Evolutionary conservation across 768 basidiomycete species (phyloP).

Genomic region (Daedalea quercina): DNA sequence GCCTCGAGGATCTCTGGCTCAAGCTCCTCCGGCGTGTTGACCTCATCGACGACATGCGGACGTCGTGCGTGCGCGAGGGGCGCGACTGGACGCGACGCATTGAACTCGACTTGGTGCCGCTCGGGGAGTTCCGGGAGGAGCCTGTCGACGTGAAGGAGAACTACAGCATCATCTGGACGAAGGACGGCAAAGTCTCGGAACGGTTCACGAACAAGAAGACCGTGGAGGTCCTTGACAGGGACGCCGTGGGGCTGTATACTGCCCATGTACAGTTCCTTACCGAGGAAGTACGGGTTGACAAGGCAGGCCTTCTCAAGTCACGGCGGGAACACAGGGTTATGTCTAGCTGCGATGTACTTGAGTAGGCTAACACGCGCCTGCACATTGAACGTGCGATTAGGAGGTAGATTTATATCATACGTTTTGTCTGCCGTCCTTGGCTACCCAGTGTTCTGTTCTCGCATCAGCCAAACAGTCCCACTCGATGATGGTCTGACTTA

Average conservation of each 20-base stretch:
- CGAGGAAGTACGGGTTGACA: constrained; percentile 49
- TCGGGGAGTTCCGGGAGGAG: constrained; percentile 49
- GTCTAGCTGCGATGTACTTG: constrained; percentile 1
- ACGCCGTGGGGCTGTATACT: constrained; percentile 34
- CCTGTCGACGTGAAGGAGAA: constrained; percentile 30
- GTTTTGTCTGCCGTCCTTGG: neutral
- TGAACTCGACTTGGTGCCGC: constrained; percentile 47
- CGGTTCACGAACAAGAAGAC: constrained; percentile 44
- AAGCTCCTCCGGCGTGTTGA: constrained; percentile 50
- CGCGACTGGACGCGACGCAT: constrained; percentile 28
- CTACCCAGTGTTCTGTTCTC: neutral
- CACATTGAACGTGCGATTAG: neutral
- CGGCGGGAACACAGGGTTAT: constrained; percentile 5
- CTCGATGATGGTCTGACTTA: neutral
- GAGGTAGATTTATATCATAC: neutral
- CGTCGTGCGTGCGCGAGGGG: constrained; percentile 27
- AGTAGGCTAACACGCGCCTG: neutral
- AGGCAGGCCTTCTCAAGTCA: constrained; percentile 24
- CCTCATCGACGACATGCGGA: constrained; percentile 51
- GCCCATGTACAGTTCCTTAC: constrained; percentile 46
- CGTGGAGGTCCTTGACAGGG: constrained; percentile 33
- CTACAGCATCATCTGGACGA: constrained; percentile 53
- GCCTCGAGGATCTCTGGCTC: constrained; percentile 69
- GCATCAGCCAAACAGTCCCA: neutral
- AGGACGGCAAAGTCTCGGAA: constrained; percentile 37